Evolutionary conservation across 2,329 filamentous ascomycete species (phyloP).

Genomic region (Chaetomium olivaceum): DNA sequence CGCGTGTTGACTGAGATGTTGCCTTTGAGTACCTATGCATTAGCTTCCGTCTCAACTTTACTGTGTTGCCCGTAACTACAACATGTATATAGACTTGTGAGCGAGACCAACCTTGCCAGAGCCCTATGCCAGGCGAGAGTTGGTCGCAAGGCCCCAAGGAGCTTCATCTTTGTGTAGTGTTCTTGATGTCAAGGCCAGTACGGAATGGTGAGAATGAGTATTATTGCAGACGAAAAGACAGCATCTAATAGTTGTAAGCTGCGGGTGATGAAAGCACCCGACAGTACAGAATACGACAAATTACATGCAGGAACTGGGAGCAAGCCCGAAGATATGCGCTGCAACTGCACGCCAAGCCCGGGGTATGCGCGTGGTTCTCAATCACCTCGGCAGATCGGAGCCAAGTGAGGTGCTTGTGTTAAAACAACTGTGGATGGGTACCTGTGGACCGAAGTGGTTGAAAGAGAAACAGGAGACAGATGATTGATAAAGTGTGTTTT

Average conservation of each 20-base stretch:
- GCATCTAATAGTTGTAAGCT: neutral
- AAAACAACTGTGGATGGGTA: too few species aligned
- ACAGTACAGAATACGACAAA: too few species aligned
- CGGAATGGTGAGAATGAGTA: neutral
- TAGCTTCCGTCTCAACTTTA: neutral
- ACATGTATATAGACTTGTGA: neutral
- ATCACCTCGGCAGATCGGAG: constrained; percentile 16
- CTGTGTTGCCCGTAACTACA: too few species aligned
- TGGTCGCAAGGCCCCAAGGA: neutral
- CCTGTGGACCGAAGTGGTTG: too few species aligned
- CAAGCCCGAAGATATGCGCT: constrained; percentile 4
- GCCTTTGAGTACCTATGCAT: neutral
- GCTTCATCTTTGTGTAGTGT: neutral
- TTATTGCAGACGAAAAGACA: neutral
- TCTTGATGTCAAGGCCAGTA: too few species aligned
- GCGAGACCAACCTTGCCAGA: constrained; percentile 11
- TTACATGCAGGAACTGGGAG: neutral
- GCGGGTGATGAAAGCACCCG: neutral
- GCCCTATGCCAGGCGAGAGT: neutral
- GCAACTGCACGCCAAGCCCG: constrained; percentile 14
- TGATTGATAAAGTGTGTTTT: too few species aligned
- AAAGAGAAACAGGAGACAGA: too few species aligned
- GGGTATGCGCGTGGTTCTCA: neutral
- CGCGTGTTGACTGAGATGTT: neutral
- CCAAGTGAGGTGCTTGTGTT: neutral